These are phyloP conservation scores for Lactarius indigo DNA, from an alignment of 768 basidiomycete genomes.

Conservation along the genomic window DNA sequence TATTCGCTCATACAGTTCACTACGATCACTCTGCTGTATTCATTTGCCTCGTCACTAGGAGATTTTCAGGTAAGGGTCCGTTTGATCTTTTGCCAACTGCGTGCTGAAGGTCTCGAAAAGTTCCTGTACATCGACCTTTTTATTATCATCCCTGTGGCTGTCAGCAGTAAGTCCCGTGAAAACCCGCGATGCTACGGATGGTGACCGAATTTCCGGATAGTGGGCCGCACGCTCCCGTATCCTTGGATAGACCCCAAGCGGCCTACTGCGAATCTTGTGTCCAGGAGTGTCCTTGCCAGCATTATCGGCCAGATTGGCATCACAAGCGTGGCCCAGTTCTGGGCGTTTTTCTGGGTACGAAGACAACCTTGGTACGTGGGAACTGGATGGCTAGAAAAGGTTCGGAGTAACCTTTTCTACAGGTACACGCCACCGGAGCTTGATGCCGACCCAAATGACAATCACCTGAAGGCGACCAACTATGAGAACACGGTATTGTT, in stretches of 20 bases:
- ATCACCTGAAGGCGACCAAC: slow-evolving; percentile 79
- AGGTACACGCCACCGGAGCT: slow-evolving; percentile 33
- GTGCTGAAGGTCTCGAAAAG: slow-evolving; percentile 37
- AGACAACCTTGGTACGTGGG: slow-evolving; percentile 71
- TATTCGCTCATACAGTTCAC: slow-evolving; percentile 99
- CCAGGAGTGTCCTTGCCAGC: slow-evolving; percentile 90
- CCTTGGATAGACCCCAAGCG: slow-evolving; percentile 82
- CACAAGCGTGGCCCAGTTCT: slow-evolving; percentile 76
- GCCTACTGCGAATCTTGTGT: slow-evolving; percentile 93
- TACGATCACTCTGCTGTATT: slow-evolving; percentile 93
- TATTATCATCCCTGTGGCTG: slow-evolving; percentile 95
- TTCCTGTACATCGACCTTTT: slow-evolving; percentile 98
- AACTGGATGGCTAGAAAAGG: background rate
- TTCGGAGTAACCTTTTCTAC: background rate
- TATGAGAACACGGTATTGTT: slow-evolving; percentile 93
- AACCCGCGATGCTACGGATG: slow-evolving; percentile 4
- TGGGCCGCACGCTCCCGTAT: slow-evolving; percentile 93
- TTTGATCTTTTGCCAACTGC: background rate
- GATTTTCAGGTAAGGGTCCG: slow-evolving; percentile 78
- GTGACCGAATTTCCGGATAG: slow-evolving; percentile 40
- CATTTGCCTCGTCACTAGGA: slow-evolving; percentile 92
- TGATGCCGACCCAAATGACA: slow-evolving; percentile 39
- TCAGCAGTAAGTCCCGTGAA: slow-evolving; percentile 70
- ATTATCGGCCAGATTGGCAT: slow-evolving; percentile 91
- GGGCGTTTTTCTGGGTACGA: slow-evolving; percentile 89